Evolutionary conservation across 345 rosid genomes (phyloP), one percentile per base, ranked within the genome.

Genomic region (Gossypium raimondii): DNA sequence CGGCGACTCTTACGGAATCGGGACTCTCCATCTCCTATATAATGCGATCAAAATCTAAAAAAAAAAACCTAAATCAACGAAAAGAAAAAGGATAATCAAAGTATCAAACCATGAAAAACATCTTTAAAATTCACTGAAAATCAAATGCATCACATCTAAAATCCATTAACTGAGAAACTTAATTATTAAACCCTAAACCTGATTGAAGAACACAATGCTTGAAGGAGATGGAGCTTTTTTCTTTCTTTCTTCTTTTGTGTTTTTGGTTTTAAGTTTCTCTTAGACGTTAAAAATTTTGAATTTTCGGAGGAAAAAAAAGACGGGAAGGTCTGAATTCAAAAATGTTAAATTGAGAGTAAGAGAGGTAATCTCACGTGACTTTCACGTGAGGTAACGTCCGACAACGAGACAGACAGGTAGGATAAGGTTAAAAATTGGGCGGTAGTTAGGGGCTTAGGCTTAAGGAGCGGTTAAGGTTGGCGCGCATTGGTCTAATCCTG

Each of bases 1-100:
- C 96, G 0, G 99, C 98, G 20, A 95, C 98, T 66, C 87, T 84
- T 22, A 95, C 99, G 72, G 90, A 89, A 80, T 86, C 91, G 6
- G 86, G 67, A 69, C 59, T 81, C 60, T 90, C 95, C 95, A 90
- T 90, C 51, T 34, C 75, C 13, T 12, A 25, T 22, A 7, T 25
- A 59, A 24, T 25, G 9, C 17, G 56, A 68, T 44, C 52, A 52
- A 25, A 50, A 77, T 45, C 24, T 22, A 22, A 22, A 22, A 45
- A n/a, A 72, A 60, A 24, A 24, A 24, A 11, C 16, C 8, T 58
- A 4, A 34, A 34, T 34, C 38, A 34, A 34, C 38, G 6, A 34
- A 34, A 34, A 34, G 38, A 34, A 34, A 34, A 34, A 5, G 41
- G 7, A 34, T 34, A 34, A 34, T 34, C 1, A 34, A 34, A 34